Evolutionary conservation across 108 stramenopile species (phyloP).

Genomic region (Nitzschia sp.): DNA sequence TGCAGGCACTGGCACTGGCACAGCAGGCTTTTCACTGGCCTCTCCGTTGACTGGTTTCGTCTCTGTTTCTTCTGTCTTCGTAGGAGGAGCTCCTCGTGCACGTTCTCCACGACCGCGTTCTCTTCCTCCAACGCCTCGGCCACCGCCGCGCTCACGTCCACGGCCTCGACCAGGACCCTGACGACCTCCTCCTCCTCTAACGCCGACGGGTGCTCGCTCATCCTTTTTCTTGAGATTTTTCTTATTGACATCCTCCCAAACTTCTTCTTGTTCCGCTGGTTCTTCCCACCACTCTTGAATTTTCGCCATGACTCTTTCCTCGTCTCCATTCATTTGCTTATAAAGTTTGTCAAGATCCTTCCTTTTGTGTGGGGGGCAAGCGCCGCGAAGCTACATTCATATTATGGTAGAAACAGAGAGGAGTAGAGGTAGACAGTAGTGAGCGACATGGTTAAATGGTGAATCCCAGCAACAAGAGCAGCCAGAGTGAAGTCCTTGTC

Average conservation of each 20-base stretch:
- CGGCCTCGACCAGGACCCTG: slow-evolving; percentile 35
- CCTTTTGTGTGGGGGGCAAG: slow-evolving; percentile 75
- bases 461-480: too few species aligned
- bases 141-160: slow-evolving; percentile 36
- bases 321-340: slow-evolving; percentile 79
- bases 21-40: slow-evolving; percentile 1
- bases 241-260: slow-evolving; percentile 79
- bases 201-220: not conserved
- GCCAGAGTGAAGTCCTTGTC: too few species aligned
- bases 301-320: slow-evolving; percentile 65
- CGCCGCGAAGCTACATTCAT: slow-evolving; percentile 40
- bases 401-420: not conserved
- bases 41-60: not conserved
- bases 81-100: slow-evolving; percentile 26
- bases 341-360: slow-evolving; percentile 82
- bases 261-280: slow-evolving; percentile 49
- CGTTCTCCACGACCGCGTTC: slow-evolving; percentile 42
- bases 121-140: slow-evolving; percentile 26
- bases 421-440: not conserved
- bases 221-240: slow-evolving; percentile 61
- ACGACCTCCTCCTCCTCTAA: slow-evolving; percentile 24
- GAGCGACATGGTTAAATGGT: not conserved
- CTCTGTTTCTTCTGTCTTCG: slow-evolving; percentile 7
- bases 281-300: slow-evolving; percentile 86
- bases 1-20: slow-evolving; percentile 23